Evolutionary conservation across 495 filamentous ascomycete genomes (phyloP).

Genomic region (Trichoderma gamsii): DNA sequence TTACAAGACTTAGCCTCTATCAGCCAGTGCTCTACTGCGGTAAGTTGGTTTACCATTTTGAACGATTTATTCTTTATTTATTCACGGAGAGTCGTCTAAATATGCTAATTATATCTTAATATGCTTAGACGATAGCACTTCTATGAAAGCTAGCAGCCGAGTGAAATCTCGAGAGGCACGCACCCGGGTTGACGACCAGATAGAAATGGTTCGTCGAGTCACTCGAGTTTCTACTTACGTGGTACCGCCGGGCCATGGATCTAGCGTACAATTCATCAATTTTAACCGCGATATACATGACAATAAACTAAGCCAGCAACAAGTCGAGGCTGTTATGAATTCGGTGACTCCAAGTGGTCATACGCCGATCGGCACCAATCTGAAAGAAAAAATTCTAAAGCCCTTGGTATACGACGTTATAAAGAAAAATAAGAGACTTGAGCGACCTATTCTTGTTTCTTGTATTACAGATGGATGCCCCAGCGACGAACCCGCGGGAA

Average conservation of each 20-base stretch:
- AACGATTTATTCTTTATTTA: neutral
- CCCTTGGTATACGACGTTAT: neutral
- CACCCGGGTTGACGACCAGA: neutral
- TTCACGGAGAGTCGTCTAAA: neutral
- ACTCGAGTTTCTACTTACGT: neutral
- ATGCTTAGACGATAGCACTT: neutral
- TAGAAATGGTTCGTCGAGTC: neutral
- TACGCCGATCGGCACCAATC: neutral
- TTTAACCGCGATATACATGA: neutral
- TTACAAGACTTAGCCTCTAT: neutral
- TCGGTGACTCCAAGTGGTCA: neutral
- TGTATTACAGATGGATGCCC: constrained; percentile 6
- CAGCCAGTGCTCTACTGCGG: constrained; percentile 4
- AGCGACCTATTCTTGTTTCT: neutral
- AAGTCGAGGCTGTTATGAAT: neutral
- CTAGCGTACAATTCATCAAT: neutral
- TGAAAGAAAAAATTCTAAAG: neutral
- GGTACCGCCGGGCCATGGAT: neutral
- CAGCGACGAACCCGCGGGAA: neutral
- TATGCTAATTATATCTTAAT: neutral
- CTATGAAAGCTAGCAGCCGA: neutral
- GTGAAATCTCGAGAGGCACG: too few relatives aligned
- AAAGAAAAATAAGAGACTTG: neutral
- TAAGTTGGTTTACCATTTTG: neutral
- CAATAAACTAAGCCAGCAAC: neutral